These are phyloP conservation scores for Hypholoma sublateritium DNA, from an alignment of 768 basidiomycete species.

Conservation along the genomic window DNA sequence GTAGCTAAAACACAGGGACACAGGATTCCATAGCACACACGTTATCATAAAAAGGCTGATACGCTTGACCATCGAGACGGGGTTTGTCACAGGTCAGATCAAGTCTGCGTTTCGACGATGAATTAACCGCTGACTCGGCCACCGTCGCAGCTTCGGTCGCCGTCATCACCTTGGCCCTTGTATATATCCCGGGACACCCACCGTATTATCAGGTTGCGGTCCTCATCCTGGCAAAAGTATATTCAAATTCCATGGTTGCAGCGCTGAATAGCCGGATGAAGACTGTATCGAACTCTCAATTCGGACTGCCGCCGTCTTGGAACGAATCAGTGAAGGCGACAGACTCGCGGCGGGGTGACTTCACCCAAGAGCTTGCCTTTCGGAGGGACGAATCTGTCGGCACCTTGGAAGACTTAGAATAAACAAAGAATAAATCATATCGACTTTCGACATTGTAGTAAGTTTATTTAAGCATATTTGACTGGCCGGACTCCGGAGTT, in stretches of 20 bases:
- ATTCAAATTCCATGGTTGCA: background rate
- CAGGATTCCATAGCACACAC: background rate
- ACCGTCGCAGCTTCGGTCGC: background rate
- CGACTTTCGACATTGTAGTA: too few species aligned
- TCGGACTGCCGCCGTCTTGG: background rate
- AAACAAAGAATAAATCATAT: too few species aligned
- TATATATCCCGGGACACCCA: background rate
- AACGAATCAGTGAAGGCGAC: background rate
- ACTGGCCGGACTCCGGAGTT: too few species aligned
- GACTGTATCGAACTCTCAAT: background rate
- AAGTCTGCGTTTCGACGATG: too few species aligned
- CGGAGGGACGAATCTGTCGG: background rate
- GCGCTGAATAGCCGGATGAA: background rate
- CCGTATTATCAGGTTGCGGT: background rate
- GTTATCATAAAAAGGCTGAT: background rate
- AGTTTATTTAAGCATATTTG: too few species aligned
- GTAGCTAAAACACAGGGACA: background rate
- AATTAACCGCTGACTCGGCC: too few species aligned
- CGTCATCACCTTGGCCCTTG: background rate
- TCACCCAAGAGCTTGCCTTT: background rate
- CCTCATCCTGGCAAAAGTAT: background rate
- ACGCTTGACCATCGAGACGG: slow-evolving; percentile 1
- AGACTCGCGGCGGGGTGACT: background rate
- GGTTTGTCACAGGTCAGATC: background rate
- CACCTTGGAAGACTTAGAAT: too few species aligned